Evolutionary conservation across 805 yeast species (phyloP).

Genomic region (Dipodascus albidus): DNA sequence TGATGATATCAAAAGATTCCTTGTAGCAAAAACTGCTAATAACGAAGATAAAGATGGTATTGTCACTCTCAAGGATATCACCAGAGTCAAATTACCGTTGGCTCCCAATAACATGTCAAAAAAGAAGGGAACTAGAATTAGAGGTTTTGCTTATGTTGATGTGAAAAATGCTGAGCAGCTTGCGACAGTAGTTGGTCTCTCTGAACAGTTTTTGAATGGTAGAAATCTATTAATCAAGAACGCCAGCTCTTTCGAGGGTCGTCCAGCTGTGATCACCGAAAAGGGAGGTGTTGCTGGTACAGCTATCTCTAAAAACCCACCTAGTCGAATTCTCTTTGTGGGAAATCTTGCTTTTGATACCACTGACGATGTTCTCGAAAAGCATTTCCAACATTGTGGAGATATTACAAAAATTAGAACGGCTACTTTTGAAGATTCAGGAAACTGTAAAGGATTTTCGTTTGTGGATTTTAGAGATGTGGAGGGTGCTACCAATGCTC

Average conservation of each 20-base stretch:
- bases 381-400: conserved; percentile 86
- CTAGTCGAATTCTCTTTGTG: conserved; percentile 78
- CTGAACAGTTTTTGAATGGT: conserved; percentile 69
- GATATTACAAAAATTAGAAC: conserved; percentile 74
- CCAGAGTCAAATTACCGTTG: conserved; percentile 69
- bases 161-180: conserved; percentile 51
- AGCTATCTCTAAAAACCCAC: conserved; percentile 51
- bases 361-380: conserved; percentile 62
- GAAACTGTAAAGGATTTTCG: conserved; percentile 95
- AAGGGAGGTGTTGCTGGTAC: conserved; percentile 29
- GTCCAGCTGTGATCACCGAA: conserved; percentile 52
- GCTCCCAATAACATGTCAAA: conserved; percentile 20
- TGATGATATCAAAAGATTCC: conserved; percentile 58
- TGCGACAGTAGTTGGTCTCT: conserved; percentile 47
- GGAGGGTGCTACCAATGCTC: conserved; percentile 72
- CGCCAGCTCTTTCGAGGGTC: conserved; percentile 72
- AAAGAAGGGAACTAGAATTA: conserved; percentile 40
- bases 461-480: conserved; percentile 78
- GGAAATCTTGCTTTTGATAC: conserved; percentile 93
- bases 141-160: conserved; percentile 84
- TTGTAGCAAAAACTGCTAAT: conserved; percentile 46
- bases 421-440: conserved; percentile 97
- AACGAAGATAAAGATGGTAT: conserved; percentile 21
- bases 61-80: conserved; percentile 47
- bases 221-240: conserved; percentile 78